A percentile compares a stretch with the other conserved stretches of the same genome.
These are phyloP conservation scores for Penicillium coprophilum DNA, from an alignment of 495 filamentous ascomycete species.

Conservation along the genomic window DNA sequence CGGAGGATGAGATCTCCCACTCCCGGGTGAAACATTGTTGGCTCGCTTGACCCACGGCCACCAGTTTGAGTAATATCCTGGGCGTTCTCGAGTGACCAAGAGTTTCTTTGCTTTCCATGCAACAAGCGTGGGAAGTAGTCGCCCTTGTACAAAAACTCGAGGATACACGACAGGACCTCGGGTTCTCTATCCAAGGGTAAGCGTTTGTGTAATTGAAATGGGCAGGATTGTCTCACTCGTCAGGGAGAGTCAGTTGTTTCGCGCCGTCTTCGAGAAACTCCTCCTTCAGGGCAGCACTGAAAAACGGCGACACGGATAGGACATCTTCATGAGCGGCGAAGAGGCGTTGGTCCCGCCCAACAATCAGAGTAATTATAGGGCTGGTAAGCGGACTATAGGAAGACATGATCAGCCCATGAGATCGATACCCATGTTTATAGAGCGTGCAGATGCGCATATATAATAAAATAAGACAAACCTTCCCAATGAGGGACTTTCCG, in stretches of 20 bases:
- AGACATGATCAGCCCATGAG: not conserved
- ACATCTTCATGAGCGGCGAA: conserved; percentile 72
- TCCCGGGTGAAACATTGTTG: conserved; percentile 69
- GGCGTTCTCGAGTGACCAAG: conserved; percentile 70
- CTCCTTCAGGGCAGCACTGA: conserved; percentile 54
- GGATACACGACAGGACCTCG: conserved; percentile 63
- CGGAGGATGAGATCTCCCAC: conserved; percentile 71
- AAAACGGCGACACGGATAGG: conserved; percentile 58
- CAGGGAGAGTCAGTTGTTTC: conserved; percentile 59
- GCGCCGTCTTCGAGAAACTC: conserved; percentile 56
- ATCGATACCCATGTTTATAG: not conserved
- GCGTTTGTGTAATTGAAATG: not conserved
- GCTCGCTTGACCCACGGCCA: conserved; percentile 65
- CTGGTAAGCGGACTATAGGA: conserved; percentile 60
- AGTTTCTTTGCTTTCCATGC: conserved; percentile 46
- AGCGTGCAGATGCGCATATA: conserved; percentile 1
- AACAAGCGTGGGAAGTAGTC: conserved; percentile 63
- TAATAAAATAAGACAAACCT: conserved; percentile 37
- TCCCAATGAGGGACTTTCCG: conserved; percentile 53
- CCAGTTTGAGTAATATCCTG: conserved; percentile 47
- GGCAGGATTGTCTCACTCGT: conserved; percentile 44
- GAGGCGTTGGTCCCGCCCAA: conserved; percentile 77
- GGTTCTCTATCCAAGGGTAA: conserved; percentile 46
- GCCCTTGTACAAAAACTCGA: conserved; percentile 71
- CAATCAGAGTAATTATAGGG: conserved; percentile 79